Evolutionary conservation across 345 rosid species (phyloP).

Genomic region (Syzygium grande): DNA sequence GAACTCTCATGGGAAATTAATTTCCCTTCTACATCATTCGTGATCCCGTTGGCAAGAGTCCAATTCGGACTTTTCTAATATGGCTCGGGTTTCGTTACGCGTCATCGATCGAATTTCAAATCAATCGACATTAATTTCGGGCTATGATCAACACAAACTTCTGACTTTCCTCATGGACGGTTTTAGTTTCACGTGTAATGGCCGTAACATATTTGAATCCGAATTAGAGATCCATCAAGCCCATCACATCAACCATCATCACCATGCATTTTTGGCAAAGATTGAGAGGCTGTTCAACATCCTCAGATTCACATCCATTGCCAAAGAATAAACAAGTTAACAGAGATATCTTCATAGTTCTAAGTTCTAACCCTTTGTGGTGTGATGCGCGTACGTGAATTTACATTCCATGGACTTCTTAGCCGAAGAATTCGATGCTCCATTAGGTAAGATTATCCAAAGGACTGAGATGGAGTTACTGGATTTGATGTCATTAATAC

Average conservation of each 20-base stretch:
- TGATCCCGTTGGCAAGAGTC: fast-evolving
- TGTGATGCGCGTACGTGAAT: not conserved
- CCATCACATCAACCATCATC: not conserved
- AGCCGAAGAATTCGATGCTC: too few species aligned
- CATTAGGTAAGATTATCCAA: too few species aligned
- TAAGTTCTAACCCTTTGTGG: not conserved
- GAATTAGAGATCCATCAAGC: not conserved
- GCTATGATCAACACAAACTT: not conserved
- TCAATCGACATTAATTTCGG: not conserved
- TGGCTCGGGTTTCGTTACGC: not conserved
- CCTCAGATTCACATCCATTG: not conserved
- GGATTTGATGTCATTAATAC: too few species aligned
- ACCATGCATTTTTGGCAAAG: not conserved
- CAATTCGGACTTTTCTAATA: too few species aligned
- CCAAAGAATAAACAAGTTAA: not conserved
- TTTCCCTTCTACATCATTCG: not conserved
- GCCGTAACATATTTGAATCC: not conserved
- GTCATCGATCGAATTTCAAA: not conserved
- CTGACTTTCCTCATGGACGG: not conserved
- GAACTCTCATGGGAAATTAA: not conserved
- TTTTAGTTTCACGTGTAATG: not conserved
- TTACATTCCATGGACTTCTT: not conserved
- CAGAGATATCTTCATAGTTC: not conserved
- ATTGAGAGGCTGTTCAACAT: not conserved
- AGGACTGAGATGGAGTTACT: too few species aligned